phyloP scores from a whole-genome alignment of 2,329 filamentous ascomycete genomes.

The Fusarium humuli region DNA sequence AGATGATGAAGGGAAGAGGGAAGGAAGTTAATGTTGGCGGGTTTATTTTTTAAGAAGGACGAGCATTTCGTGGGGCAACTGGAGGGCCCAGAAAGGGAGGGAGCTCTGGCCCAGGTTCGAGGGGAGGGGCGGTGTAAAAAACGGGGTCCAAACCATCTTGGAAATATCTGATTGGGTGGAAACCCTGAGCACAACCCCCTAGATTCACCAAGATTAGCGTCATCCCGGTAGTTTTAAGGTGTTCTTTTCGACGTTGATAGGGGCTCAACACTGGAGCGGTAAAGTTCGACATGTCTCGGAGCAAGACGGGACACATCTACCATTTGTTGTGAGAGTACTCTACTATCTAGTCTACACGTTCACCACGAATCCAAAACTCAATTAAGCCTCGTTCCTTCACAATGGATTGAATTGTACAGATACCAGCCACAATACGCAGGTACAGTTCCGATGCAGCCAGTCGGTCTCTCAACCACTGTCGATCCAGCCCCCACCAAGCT shows the following conservation, averaged over 20 bases:
- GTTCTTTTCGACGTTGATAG: slow-evolving; percentile 25
- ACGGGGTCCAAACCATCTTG: slow-evolving; percentile 9
- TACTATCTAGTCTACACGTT: neutral
- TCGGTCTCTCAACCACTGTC: slow-evolving; percentile 17
- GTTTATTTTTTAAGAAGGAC: slow-evolving; percentile 38
- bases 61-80: slow-evolving; percentile 36
- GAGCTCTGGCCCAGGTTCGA: slow-evolving; percentile 31
- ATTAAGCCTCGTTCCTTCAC: slow-evolving; percentile 1
- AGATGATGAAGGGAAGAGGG: slow-evolving; percentile 33
- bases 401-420: slow-evolving; percentile 1
- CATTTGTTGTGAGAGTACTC: neutral
- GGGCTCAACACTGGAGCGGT: slow-evolving; percentile 10
- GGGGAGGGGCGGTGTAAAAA: slow-evolving; percentile 39
- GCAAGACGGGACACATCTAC: slow-evolving; percentile 4
- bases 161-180: slow-evolving; percentile 15
- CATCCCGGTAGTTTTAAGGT: slow-evolving; percentile 33
- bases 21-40: slow-evolving; percentile 22
- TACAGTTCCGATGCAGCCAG: slow-evolving; percentile 28
- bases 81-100: slow-evolving; percentile 30
- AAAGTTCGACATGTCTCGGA: slow-evolving; percentile 23
- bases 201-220: slow-evolving; percentile 25
- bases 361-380: neutral
- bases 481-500: slow-evolving; percentile 36
- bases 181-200: slow-evolving; percentile 1
- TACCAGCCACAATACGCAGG: slow-evolving; percentile 35